These are phyloP conservation scores for Oryza glaberrima DNA, from an alignment of 176 grass and related monocot genomes.

Conservation along the genomic window DNA sequence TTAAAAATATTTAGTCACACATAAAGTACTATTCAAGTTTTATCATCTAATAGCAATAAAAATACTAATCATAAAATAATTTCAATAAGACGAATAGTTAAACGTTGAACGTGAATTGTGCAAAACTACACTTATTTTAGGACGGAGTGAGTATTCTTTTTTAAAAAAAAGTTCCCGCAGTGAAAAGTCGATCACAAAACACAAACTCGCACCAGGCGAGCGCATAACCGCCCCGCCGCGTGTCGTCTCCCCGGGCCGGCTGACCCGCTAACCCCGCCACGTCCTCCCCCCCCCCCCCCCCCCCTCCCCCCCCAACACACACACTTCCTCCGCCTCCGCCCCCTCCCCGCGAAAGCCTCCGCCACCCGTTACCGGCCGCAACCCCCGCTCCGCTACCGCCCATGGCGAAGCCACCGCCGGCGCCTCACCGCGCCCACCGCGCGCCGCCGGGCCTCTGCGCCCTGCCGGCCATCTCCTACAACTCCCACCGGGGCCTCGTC, in stretches of 20 bases:
- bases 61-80: no score
- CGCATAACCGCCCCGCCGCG: slow-evolving; percentile 31
- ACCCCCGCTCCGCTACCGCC: no score
- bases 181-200: neutral
- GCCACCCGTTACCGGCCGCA: neutral
- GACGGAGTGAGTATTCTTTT: no score
- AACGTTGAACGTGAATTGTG: no score
- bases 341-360: slow-evolving; percentile 27
- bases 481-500: slow-evolving; percentile 60
- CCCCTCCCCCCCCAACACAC: no score
- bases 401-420: slow-evolving; percentile 22
- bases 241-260: slow-evolving; percentile 12
- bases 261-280: slow-evolving; percentile 15
- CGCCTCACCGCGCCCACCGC: slow-evolving; percentile 24
- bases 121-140: no score
- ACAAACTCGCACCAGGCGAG: neutral
- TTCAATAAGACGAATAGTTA: no score
- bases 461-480: slow-evolving; percentile 47
- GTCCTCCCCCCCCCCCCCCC: slow-evolving; percentile 20
- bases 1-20: no score
- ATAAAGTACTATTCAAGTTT: no score
- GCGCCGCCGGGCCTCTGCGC: slow-evolving; percentile 43
- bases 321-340: neutral
- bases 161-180: neutral
- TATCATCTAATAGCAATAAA: no score